Base-by-base conservation (phyloP, 768 basidiomycete genomes). In the Suillus subalutaceus region DNA sequence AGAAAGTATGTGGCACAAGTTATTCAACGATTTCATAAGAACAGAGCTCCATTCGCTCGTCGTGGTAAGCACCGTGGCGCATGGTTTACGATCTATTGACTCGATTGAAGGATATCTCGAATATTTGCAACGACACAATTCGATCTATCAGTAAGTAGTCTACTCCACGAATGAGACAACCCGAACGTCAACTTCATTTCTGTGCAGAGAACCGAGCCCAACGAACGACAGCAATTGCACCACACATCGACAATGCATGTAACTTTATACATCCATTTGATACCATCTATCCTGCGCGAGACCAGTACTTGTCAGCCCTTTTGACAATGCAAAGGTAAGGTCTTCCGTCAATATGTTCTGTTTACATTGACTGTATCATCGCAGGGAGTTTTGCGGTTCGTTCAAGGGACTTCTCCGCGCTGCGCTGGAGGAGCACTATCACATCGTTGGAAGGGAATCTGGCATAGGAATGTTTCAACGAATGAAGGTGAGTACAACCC, bases 401-500 rank as follows among this genome's bases (percentile, higher is more conserved):
- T 63, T 63, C 9, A 52, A 52, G 43, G 62, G 43, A 30, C 43
- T 63, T 30, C n/a, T 63, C 4, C 44, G 35, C 20, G 32, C 15
- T 9, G 46, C 23, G 16, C 20, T 63, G 6, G n/a, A 23, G 44
- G 23, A 48, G 4, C 62, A 63, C 10, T 63, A 63, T 32, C 4
- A 18, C 13, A 8, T 5, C 12, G 43, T 63, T 30, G 37, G 38
- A n/a, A 52, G 32, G 4, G 44, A 63, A 20, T 52, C 44, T 16
- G 62, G 62, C 4, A 8, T 7, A 4, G 62, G 62, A 23, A 63
- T 35, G 30, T 63, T 32, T n/a, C 48, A 35, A 26, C 62, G 62
- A 15, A 63, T 63, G 62, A 63, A 63, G 62, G 62, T 63, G 12
- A 12, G 46, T 32, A 20, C 18, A 32, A n/a, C 26, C 30, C 18